Evolutionary conservation across 2,329 filamentous ascomycete species (phyloP), one percentile per base, ranked within the genome.

Genomic region (Orbilia blumenaviensis): DNA sequence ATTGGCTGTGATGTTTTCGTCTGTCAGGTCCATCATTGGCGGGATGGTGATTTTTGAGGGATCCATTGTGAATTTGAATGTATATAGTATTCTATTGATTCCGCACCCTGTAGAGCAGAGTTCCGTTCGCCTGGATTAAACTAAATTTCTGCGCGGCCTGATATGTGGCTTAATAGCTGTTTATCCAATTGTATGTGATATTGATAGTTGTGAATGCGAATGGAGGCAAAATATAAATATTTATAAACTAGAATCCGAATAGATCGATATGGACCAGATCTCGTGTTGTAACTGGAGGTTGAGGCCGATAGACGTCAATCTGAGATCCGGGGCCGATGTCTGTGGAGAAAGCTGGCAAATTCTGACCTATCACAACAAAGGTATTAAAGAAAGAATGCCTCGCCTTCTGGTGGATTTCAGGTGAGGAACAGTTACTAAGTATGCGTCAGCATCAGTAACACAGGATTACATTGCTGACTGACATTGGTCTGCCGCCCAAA

Each of bases 1-100:
- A 80, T 93, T 93, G 60, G 90, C 88, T 66, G 91, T 93, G 82
- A 93, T 93, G 83, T 93, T 93, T 81, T 92, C 90, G 78, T 90
- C 90, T 0, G 89, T 93, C 36, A 93, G 85, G 83, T 93, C 89
- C 81, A 90, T 90, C 82, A 91, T 84, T 6, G 84, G 84, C 69
- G 87, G 88, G 23, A 86, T 82, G 18, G 83, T 81, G 58, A 84
- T 82, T 77, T 84, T 76, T 16, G 83, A 83, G 4, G 84, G 84
- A 78, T 85, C 83, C 84, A 86, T 85, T 32, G 48, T 34, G 3
- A 16, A 86, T 21, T 78, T 66, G 41, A n/a, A 29, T 29, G n/a
- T n/a, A n/a, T 23, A 27, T 1, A 23, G 6, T 46, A 1, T 25
- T 46, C 1, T 2, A 23, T 21, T 41, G 5, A 1, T 44, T 44